Evolutionary conservation across 139 green algal species (phyloP).

Genomic region (Volvox africanus): DNA sequence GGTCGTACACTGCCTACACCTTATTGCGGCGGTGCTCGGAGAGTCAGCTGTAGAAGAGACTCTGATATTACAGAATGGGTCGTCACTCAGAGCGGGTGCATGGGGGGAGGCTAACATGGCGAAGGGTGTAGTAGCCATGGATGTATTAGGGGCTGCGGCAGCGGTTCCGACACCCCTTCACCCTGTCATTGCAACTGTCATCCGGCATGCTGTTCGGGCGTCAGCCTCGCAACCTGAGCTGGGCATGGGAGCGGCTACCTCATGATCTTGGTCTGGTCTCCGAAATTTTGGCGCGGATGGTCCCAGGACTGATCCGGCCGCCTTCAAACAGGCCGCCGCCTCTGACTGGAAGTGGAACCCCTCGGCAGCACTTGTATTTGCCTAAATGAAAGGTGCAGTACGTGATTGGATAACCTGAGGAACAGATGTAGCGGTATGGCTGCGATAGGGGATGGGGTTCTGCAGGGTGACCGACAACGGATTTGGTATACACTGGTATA

Average conservation of each 20-base stretch:
- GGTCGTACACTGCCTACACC: constrained; percentile 27
- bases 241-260: background rate
- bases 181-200: background rate
- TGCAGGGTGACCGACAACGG: too few relatives aligned
- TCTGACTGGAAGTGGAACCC: too few relatives aligned
- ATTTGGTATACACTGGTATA: too few relatives aligned
- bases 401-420: too few relatives aligned
- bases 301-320: too few relatives aligned
- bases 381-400: too few relatives aligned
- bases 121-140: background rate
- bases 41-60: background rate
- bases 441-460: too few relatives aligned
- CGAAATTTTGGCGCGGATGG: too few relatives aligned
- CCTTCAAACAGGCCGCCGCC: too few relatives aligned
- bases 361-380: too few relatives aligned
- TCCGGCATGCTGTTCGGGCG: background rate
- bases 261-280: too few relatives aligned
- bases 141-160: background rate
- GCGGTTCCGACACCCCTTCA: background rate
- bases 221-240: background rate
- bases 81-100: background rate
- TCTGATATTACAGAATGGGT: background rate
- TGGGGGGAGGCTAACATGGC: background rate
- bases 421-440: too few relatives aligned
- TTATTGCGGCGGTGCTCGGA: constrained; percentile 30